Evolutionary conservation across 1,284 basidiomycete genomes (phyloP).

Genomic region (Puccinia sorghi): DNA sequence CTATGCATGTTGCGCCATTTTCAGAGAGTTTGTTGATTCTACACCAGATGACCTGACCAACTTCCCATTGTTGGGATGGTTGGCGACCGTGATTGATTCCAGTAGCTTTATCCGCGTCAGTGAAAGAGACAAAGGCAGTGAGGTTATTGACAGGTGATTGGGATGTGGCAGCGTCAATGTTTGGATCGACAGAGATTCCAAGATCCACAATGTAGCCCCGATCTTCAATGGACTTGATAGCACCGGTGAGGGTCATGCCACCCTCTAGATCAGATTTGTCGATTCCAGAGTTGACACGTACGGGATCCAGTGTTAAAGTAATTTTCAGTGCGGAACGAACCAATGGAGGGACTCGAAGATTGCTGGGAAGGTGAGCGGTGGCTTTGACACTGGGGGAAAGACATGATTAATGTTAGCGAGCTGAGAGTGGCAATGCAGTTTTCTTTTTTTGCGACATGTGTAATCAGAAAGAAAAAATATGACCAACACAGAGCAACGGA

Average conservation of each 20-base stretch:
- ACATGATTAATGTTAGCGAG: slow-evolving; percentile 59
- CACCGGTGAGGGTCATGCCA: slow-evolving; percentile 75
- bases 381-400: slow-evolving; percentile 69
- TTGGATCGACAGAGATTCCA: slow-evolving; percentile 66
- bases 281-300: slow-evolving; percentile 80
- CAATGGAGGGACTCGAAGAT: slow-evolving; percentile 55
- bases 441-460: slow-evolving; percentile 40
- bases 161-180: slow-evolving; percentile 52
- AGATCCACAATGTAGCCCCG: slow-evolving; percentile 90
- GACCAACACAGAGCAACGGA: slow-evolving; percentile 73
- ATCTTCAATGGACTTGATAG: slow-evolving; percentile 84
- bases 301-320: slow-evolving; percentile 83
- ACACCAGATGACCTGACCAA: slow-evolving; percentile 69
- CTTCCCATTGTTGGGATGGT: slow-evolving; percentile 69
- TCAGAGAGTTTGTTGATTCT: slow-evolving; percentile 68
- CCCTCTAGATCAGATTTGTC: slow-evolving; percentile 73
- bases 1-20: slow-evolving; percentile 71
- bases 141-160: slow-evolving; percentile 53
- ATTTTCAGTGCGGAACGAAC: slow-evolving; percentile 72
- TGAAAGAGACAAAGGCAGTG: slow-evolving; percentile 51
- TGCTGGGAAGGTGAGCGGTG: slow-evolving; percentile 55
- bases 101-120: slow-evolving; percentile 47
- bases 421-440: not conserved
- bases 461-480: slow-evolving; percentile 61
- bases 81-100: slow-evolving; percentile 60